These are phyloP conservation scores for Elsinoe ampelina DNA, from an alignment of 2,329 filamentous ascomycete species.

Conservation along the genomic window DNA sequence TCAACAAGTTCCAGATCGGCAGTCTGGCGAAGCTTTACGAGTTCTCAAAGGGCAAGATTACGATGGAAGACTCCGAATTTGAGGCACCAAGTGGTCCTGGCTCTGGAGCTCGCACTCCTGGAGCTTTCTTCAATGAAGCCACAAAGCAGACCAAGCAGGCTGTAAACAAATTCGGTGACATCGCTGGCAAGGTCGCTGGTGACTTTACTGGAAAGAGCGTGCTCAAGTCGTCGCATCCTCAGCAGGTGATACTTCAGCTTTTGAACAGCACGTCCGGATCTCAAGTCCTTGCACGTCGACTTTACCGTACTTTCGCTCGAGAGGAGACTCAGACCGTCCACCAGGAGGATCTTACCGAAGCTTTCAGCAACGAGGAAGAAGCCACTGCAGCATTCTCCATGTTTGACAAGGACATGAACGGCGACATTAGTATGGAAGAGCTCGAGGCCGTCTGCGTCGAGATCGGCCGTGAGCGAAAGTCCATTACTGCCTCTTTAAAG, in stretches of 20 bases:
- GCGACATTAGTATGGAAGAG: constrained; percentile 92
- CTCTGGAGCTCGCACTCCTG: constrained; percentile 63
- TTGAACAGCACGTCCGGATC: constrained; percentile 63
- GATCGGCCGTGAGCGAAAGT: constrained; percentile 88
- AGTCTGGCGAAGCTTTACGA: constrained; percentile 55
- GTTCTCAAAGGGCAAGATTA: constrained; percentile 55
- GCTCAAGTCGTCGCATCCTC: constrained; percentile 63
- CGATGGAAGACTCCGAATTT: constrained; percentile 67
- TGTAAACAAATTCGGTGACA: constrained; percentile 71
- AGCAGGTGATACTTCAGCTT: constrained; percentile 74
- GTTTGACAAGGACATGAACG: constrained; percentile 95
- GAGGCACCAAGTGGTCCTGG: constrained; percentile 44
- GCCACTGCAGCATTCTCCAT: constrained; percentile 81
- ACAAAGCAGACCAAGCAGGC: constrained; percentile 67
- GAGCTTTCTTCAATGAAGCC: constrained; percentile 58
- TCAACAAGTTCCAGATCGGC: constrained; percentile 83
- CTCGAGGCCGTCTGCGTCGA: constrained; percentile 89
- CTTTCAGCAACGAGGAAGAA: constrained; percentile 75
- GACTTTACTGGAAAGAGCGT: constrained; percentile 75
- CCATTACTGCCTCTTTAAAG: constrained; percentile 87
- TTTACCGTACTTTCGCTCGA: constrained; percentile 79
- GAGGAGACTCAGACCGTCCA: constrained; percentile 66
- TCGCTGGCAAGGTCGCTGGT: constrained; percentile 76
- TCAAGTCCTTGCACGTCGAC: constrained; percentile 74
- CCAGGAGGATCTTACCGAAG: constrained; percentile 65